These are phyloP conservation scores for Phenoliferia sp. DNA, from an alignment of 1,284 basidiomycete species.

Conservation along the genomic window DNA sequence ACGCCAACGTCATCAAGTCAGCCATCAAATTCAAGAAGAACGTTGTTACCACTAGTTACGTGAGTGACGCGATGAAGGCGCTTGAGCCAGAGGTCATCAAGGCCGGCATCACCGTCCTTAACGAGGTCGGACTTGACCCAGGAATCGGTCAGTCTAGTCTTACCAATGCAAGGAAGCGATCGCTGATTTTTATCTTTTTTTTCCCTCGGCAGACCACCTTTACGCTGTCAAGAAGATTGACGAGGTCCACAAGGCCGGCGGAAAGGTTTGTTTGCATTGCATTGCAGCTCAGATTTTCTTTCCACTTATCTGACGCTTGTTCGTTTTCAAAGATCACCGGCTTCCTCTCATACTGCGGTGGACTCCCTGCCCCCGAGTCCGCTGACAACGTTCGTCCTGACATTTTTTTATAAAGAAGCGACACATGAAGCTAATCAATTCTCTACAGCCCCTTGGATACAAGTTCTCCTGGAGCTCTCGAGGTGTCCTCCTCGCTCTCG, in stretches of 20 bases:
- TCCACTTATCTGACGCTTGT: too few species aligned
- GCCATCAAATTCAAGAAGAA: slow-evolving; percentile 92
- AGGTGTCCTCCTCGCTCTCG: slow-evolving; percentile 88
- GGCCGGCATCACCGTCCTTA: slow-evolving; percentile 92
- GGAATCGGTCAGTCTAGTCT: slow-evolving; percentile 48
- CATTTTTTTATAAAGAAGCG: too few species aligned
- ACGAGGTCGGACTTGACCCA: slow-evolving; percentile 96
- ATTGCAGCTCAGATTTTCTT: not conserved
- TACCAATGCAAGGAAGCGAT: slow-evolving; percentile 39
- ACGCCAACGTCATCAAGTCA: slow-evolving; percentile 85
- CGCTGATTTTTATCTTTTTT: slow-evolving; percentile 41
- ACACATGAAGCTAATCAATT: not conserved
- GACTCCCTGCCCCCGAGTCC: slow-evolving; percentile 82
- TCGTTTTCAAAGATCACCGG: slow-evolving; percentile 63
- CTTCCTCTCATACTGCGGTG: slow-evolving; percentile 96
- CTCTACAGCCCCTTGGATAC: slow-evolving; percentile 69
- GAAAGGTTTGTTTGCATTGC: slow-evolving; percentile 58
- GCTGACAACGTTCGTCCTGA: slow-evolving; percentile 64
- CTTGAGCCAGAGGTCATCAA: slow-evolving; percentile 77
- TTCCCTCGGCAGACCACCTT: slow-evolving; percentile 59
- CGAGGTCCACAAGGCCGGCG: slow-evolving; percentile 88
- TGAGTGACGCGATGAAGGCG: slow-evolving; percentile 81
- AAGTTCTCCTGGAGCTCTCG: slow-evolving; percentile 99
- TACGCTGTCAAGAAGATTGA: slow-evolving; percentile 96
- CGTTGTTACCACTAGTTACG: slow-evolving; percentile 95